Base-by-base conservation (phyloP, 257 asterid genomes). In the Fraxinus excelsior region DNA sequence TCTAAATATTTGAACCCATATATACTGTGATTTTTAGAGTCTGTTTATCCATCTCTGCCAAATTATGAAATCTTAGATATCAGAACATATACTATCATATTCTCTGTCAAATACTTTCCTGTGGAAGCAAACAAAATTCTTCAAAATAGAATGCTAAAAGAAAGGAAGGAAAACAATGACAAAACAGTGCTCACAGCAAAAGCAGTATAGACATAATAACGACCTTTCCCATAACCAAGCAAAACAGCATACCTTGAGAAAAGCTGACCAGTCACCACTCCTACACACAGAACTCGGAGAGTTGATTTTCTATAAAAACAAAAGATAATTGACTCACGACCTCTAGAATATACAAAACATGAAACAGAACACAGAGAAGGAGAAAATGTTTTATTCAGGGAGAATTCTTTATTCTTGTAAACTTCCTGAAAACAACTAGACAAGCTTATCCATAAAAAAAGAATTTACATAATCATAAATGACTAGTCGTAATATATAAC, bases 251-350 rank as follows among this genome's bases (percentile, higher is more conserved):
- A 94, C 99, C 99, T 93, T 93, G n/a, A 93, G 86, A 83, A 93
- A 90, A 70, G 99, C 85, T 46, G 92, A 82, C 99, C 99, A 95
- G 82, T 91, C 98, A 74, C 88, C 89, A 83, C 79, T 88, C 56
- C 93, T 90, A 82, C 93, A 91, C 73, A 86, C 83, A 72, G 98
- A 88, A 83, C 94, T 91, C 72, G 99, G 97, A 72, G 97, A 93
- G 87, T 95, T 91, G 86, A 95, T 89, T 89, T 95, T 95, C 99
- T 95, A 84, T 44, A 65, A 79, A 72, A 78, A 23, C 67, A 83
- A 80, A 70, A 74, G 34, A 72, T 32, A 74, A 76, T 42, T 25
- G 71, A 44, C 58, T 85, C 71, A 80, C 70, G 80, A 81, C 64
- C 66, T 53, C 23, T 69, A 34, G 72, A 74, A 51, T 42, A 75